Percentiles rank a stretch among this genome's conserved stretches.
These are phyloP conservation scores for Arabis alpina DNA, from an alignment of 345 rosid species.

Conservation along the genomic window DNA sequence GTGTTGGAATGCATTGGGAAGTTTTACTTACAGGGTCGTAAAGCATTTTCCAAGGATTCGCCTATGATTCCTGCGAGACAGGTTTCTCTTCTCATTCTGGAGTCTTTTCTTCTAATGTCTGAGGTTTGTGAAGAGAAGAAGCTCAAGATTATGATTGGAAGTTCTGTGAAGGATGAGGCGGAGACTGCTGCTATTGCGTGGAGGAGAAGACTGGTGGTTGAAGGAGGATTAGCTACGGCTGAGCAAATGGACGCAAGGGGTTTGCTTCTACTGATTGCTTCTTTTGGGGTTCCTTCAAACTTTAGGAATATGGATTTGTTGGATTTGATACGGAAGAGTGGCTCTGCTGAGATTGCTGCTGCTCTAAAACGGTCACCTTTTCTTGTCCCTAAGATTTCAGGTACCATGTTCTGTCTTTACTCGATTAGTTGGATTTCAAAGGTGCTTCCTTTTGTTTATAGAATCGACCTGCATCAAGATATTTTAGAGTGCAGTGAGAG, in stretches of 20 bases:
- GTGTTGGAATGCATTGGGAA: constrained; percentile 75
- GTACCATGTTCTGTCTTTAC: constrained; percentile 39
- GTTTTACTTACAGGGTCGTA: constrained; percentile 63
- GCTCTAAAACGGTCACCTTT: constrained; percentile 53
- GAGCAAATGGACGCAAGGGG: constrained; percentile 66
- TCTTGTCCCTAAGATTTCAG: constrained; percentile 58
- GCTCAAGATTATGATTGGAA: constrained; percentile 23
- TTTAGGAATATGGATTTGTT: constrained; percentile 57
- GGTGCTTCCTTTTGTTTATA: constrained; percentile 15
- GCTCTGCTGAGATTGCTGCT: constrained; percentile 45
- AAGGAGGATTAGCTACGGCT: constrained; percentile 64
- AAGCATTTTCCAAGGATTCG: constrained; percentile 54
- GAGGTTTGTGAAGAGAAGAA: constrained; percentile 24
- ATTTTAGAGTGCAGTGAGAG: not conserved
- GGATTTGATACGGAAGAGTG: constrained; percentile 56
- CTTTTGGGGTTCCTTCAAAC: constrained; percentile 66
- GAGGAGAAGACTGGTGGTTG: constrained; percentile 66
- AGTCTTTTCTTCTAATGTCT: constrained; percentile 52
- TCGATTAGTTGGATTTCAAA: not conserved
- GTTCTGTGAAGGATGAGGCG: constrained; percentile 48
- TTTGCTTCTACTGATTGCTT: constrained; percentile 64
- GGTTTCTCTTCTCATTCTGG: constrained; percentile 61
- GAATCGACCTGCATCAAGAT: not conserved
- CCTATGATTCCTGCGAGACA: constrained; percentile 56
- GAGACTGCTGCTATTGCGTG: constrained; percentile 59